Evolutionary conservation across 257 asterid species (phyloP), one percentile per base, ranked within the genome.

Genomic region (Verbena officinalis): DNA sequence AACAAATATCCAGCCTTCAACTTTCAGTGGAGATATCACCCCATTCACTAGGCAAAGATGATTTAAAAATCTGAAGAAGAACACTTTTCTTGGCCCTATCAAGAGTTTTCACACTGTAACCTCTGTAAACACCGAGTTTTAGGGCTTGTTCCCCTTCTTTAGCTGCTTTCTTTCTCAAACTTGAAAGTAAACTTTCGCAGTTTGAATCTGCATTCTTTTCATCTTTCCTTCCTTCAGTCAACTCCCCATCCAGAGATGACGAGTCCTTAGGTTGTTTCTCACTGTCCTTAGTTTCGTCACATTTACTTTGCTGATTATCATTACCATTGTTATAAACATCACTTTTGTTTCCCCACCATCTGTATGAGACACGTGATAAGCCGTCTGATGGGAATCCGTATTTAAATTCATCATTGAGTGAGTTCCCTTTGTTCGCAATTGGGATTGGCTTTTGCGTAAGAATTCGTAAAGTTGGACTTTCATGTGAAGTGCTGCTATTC

Each of bases 371-470:
- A 30, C 73, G 73, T 51, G 97, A 83, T 69, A 89, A 74, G 72
- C 97, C 94, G 19, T 76, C 72, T 2, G 79, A 78, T 39, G 97
- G 97, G 75, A 89, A 89, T 23, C 97, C 97, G 48, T 84, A 89
- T 55, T 83, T 87, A 50, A 84, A 89, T 58, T 89, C 95, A 70
- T 89, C 97, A 42, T 31, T 64, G 21, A 78, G 45, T 27, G 76
- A 46, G 54, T 68, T 72, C 45, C 55, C 79, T 74, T 55, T 79
- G 36, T 69, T 64, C 50, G 45, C 69, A 14, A 59, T 45, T 52
- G 71, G 89, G 58, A 30, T 68, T 70, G 82, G 89, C 55, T 62
- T 84, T 65, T 72, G 87, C 60, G 73, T 34, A 52, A 65, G 55
- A 30, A 50, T 54, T 65, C 68, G 70, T 46, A 79, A 44, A 62